These are phyloP conservation scores for Amorphotheca resinae DNA, from an alignment of 495 filamentous ascomycete genomes.

Conservation along the genomic window DNA sequence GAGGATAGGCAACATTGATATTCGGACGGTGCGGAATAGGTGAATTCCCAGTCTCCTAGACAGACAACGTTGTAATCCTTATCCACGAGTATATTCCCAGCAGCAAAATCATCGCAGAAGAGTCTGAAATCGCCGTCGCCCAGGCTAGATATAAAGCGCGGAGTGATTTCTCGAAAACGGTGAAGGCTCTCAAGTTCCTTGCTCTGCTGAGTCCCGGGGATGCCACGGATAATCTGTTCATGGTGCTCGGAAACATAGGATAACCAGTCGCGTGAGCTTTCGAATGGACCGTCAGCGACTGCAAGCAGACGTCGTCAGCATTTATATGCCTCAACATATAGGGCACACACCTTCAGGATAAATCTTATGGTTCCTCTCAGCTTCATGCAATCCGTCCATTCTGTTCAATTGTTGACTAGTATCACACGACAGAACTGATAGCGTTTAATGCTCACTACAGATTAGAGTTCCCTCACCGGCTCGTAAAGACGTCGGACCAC, in stretches of 20 bases:
- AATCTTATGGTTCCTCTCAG: neutral
- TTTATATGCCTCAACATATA: neutral
- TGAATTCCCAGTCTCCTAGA: neutral
- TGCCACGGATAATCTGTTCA: no score
- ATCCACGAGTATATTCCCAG: neutral
- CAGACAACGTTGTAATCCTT: neutral
- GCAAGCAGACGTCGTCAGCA: neutral
- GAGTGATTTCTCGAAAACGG: neutral
- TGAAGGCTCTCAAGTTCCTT: neutral
- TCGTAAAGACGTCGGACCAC: no score
- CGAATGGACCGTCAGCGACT: neutral
- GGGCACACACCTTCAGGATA: neutral
- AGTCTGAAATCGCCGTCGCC: neutral
- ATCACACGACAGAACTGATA: no score
- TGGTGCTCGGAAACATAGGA: neutral
- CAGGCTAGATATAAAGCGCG: neutral
- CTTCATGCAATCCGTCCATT: no score
- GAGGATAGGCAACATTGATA: neutral
- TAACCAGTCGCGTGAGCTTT: neutral
- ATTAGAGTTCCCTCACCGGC: no score
- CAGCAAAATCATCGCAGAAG: neutral
- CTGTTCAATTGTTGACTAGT: no score
- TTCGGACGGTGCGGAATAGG: neutral
- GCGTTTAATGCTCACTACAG: no score
- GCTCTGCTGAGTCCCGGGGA: no score